phyloP scores from a whole-genome alignment of 768 basidiomycete genomes.

The Rhodosporidiobolus sp. region DNA sequence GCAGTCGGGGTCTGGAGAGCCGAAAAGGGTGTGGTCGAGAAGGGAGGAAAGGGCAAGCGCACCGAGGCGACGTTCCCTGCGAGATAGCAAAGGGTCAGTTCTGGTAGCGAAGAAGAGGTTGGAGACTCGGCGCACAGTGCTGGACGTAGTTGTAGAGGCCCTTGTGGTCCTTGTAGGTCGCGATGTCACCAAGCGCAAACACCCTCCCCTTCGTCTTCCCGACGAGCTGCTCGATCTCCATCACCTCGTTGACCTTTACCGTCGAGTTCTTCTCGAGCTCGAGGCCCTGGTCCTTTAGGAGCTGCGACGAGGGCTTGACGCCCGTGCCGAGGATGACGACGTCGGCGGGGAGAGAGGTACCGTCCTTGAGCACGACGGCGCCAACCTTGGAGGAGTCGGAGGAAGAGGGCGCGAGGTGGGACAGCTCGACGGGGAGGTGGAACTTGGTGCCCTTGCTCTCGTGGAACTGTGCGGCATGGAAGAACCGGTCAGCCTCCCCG shows the following conservation, averaged over 20 bases:
- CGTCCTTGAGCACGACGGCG: slow-evolving; percentile 64
- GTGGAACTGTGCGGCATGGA: slow-evolving; percentile 58
- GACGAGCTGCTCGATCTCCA: slow-evolving; percentile 57
- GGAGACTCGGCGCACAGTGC: slow-evolving; percentile 57
- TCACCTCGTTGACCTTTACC: slow-evolving; percentile 69
- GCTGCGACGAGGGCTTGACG: slow-evolving; percentile 75
- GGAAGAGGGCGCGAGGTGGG: slow-evolving; percentile 50
- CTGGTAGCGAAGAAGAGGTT: no score
- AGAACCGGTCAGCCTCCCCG: neutral
- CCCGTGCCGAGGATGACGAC: slow-evolving; percentile 82
- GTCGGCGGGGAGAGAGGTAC: slow-evolving; percentile 65
- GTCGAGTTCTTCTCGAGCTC: slow-evolving; percentile 71
- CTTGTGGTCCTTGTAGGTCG: slow-evolving; percentile 60
- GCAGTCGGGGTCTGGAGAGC: no score
- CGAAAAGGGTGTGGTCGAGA: no score
- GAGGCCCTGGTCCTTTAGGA: slow-evolving; percentile 66
- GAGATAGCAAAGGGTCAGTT: no score
- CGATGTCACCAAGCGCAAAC: slow-evolving; percentile 81
- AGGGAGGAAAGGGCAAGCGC: neutral
- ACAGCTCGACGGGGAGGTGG: slow-evolving; percentile 74
- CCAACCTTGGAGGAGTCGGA: slow-evolving; percentile 58
- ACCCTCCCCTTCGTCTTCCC: slow-evolving; percentile 52
- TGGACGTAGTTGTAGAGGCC: slow-evolving; percentile 66
- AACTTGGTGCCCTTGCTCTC: slow-evolving; percentile 80
- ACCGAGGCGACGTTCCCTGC: neutral